Percentiles rank a stretch among this genome's conserved stretches.
Evolutionary conservation across 2,329 filamentous ascomycete genomes (phyloP).

Genomic region (Hymenoscyphus fraxineus): DNA sequence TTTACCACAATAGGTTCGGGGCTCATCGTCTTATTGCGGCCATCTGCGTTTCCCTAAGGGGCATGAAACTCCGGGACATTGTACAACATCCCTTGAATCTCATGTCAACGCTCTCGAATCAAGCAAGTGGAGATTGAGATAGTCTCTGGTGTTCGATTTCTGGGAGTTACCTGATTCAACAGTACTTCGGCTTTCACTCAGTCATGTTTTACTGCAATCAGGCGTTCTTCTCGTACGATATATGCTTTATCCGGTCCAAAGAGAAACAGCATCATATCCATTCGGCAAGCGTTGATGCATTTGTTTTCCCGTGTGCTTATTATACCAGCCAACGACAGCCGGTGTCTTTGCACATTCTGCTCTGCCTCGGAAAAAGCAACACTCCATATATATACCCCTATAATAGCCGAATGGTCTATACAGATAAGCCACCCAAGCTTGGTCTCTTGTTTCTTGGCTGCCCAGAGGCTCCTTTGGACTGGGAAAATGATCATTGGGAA

Average conservation of each 20-base stretch:
- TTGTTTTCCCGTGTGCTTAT: neutral
- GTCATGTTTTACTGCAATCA: neutral
- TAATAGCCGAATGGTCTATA: neutral
- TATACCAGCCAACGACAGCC: neutral
- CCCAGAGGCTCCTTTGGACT: neutral
- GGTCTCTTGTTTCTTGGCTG: neutral
- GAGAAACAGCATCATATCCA: neutral
- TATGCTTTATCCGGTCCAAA: neutral
- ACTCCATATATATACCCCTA: neutral
- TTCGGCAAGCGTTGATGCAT: neutral
- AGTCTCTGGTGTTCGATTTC: neutral
- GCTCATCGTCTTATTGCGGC: neutral
- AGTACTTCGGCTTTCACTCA: neutral
- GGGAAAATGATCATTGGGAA: neutral
- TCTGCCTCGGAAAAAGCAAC: neutral
- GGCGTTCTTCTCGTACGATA: neutral
- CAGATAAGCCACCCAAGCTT: neutral
- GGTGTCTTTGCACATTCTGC: neutral
- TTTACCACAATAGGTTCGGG: slow-evolving; percentile 9
- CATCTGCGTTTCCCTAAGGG: neutral
- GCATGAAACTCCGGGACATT: neutral
- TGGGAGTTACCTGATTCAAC: neutral
- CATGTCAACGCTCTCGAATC: neutral
- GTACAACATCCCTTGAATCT: neutral
- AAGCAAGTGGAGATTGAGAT: neutral